Evolutionary conservation across 306 rosid species (phyloP).

Genomic region (Dalbergia oliveri): DNA sequence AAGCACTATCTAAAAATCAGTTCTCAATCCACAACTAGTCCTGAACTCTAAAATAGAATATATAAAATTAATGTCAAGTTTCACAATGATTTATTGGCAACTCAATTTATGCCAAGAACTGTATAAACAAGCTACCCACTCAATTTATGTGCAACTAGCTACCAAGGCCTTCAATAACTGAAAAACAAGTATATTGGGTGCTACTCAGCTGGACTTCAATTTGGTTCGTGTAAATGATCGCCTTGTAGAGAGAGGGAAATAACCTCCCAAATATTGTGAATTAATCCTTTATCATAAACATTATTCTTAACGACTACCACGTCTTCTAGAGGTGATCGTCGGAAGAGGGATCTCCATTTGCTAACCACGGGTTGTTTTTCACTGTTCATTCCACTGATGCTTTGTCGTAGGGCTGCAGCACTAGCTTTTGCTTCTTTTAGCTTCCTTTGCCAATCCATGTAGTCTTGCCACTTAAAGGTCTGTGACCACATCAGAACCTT

Average conservation of each 20-base stretch:
- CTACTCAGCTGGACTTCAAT: constrained; percentile 66
- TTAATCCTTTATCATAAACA: constrained; percentile 71
- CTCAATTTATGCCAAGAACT: constrained; percentile 26
- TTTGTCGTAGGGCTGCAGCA: constrained; percentile 72
- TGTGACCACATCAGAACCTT: constrained; percentile 51
- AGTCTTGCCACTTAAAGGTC: constrained; percentile 96
- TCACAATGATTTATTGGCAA: constrained; percentile 37
- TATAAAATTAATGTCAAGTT: background rate
- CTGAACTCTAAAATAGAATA: background rate
- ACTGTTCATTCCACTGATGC: constrained; percentile 58
- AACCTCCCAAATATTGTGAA: constrained; percentile 73
- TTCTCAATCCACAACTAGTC: constrained; percentile 35
- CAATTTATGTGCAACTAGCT: constrained; percentile 43
- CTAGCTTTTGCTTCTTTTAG: constrained; percentile 73
- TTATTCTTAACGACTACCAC: constrained; percentile 71
- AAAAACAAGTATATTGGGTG: constrained; percentile 1
- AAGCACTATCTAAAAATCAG: constrained; percentile 26
- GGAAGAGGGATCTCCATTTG: constrained; percentile 79
- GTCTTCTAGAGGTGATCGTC: constrained; percentile 69
- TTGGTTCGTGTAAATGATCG: constrained; percentile 55
- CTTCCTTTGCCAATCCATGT: constrained; percentile 77
- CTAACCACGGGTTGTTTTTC: constrained; percentile 63
- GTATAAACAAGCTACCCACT: constrained; percentile 21
- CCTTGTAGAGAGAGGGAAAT: constrained; percentile 74
- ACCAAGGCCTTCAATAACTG: constrained; percentile 32